A percentile compares a stretch with the other conserved stretches of the same genome.
phyloP scores from a whole-genome alignment of 495 filamentous ascomycete species.

The Apodospora peruviana region DNA sequence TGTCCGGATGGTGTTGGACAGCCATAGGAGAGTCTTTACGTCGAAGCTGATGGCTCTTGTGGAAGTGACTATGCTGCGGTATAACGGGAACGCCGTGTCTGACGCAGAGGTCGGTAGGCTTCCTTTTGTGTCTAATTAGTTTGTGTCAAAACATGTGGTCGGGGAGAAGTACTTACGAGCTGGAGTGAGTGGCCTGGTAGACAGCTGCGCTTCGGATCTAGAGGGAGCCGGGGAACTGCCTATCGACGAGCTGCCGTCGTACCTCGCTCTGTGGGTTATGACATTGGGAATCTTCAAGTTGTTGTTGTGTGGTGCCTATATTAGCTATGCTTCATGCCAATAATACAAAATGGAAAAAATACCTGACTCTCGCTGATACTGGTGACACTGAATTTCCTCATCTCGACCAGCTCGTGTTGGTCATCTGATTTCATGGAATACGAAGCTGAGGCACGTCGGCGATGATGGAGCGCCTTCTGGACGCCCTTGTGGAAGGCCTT shows the following conservation, averaged over 20 bases:
- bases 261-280: not conserved
- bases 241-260: constrained; percentile 6
- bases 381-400: not conserved
- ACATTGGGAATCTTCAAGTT: not conserved
- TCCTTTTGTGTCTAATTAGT: not conserved
- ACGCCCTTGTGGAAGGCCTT: no score
- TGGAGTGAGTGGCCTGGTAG: not conserved
- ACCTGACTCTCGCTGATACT: constrained; percentile 1
- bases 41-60: not conserved
- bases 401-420: no score
- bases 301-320: not conserved
- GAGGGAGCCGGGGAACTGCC: not conserved
- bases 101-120: not conserved
- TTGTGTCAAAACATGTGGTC: not conserved
- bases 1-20: constrained; percentile 31
- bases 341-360: not conserved
- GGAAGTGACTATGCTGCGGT: not conserved
- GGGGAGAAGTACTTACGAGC: not conserved
- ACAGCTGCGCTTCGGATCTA: not conserved
- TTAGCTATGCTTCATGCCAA: not conserved
- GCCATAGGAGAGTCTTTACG: constrained; percentile 11
- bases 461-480: no score
- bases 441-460: no score
- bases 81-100: not conserved
- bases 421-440: no score